Conservation (phyloP, 2,329 filamentous ascomycete species). For the Talaromyces funiculosus region DNA sequence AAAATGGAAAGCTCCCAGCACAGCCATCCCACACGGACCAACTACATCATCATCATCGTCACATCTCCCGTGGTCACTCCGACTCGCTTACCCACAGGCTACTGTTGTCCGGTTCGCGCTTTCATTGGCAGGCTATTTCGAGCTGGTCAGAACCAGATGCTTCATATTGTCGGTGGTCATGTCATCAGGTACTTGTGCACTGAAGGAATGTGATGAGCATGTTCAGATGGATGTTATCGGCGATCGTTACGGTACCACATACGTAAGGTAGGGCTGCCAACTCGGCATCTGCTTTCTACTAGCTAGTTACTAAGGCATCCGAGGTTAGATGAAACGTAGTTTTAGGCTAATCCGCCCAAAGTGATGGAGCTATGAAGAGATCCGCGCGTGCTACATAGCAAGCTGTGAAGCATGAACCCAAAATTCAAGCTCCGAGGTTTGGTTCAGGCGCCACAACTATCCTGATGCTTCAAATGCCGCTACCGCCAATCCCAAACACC, state of each 20-base stretch:
- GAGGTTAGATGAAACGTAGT: not conserved
- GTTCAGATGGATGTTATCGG: too few species aligned
- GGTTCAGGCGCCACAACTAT: not conserved
- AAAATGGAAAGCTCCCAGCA: constrained; percentile 4
- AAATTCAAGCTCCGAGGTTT: not conserved
- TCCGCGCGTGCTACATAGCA: not conserved
- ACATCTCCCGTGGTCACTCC: constrained; percentile 6
- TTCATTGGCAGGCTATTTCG: not conserved
- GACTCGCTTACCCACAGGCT: not conserved
- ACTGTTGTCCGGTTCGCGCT: not conserved
- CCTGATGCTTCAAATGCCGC: not conserved
- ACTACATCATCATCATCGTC: constrained; percentile 9
- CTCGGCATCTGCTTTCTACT: not conserved
- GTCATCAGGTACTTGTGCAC: not conserved
- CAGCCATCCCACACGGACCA: constrained; percentile 8
- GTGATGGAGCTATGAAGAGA: not conserved
- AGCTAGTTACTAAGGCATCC: not conserved
- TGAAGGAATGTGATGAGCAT: not conserved
- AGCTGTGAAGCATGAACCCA: not conserved
- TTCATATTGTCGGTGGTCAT: not conserved
- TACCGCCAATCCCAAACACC: not conserved
- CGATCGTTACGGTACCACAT: too few species aligned
- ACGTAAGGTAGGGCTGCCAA: not conserved
- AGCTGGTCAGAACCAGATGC: not conserved
- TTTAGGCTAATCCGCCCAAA: not conserved